Conservation (phyloP, 2,329 filamentous ascomycete species). For the Aureobasidium sp. region DNA sequence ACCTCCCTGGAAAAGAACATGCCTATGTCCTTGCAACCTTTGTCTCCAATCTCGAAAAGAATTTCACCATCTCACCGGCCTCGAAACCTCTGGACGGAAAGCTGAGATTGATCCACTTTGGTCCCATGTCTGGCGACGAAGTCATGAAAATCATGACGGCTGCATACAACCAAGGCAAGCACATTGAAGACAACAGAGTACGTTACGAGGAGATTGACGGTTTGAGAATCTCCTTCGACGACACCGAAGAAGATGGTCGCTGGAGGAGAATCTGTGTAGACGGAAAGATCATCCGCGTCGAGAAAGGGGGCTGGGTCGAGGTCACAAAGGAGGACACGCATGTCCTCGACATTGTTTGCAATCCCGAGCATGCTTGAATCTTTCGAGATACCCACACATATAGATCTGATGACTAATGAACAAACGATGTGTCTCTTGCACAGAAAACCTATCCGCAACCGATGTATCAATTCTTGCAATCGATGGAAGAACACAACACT, state of each 20-base stretch:
- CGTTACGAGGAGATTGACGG: conserved; percentile 65
- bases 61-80: conserved; percentile 72
- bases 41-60: conserved; percentile 74
- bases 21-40: conserved; percentile 70
- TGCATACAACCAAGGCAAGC: conserved; percentile 51
- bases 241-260: conserved; percentile 60
- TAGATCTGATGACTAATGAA: background rate
- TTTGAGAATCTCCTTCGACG: conserved; percentile 58
- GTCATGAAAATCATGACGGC: conserved; percentile 70
- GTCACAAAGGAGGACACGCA: conserved; percentile 46
- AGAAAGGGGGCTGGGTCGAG: conserved; percentile 62
- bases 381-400: background rate
- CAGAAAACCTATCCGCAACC: too few species aligned
- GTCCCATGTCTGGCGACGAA: conserved; percentile 54
- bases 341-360: conserved; percentile 33
- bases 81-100: conserved; percentile 63
- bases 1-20: conserved; percentile 46
- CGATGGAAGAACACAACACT: too few species aligned
- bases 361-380: background rate
- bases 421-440: too few species aligned
- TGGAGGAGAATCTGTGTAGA: conserved; percentile 92
- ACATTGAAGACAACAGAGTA: conserved; percentile 51
- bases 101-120: conserved; percentile 69
- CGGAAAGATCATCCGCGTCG: conserved; percentile 73
- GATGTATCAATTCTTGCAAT: too few species aligned